phyloP scores from a whole-genome alignment of 805 yeast species.

The Kregervanrija pseudodelftensis region DNA sequence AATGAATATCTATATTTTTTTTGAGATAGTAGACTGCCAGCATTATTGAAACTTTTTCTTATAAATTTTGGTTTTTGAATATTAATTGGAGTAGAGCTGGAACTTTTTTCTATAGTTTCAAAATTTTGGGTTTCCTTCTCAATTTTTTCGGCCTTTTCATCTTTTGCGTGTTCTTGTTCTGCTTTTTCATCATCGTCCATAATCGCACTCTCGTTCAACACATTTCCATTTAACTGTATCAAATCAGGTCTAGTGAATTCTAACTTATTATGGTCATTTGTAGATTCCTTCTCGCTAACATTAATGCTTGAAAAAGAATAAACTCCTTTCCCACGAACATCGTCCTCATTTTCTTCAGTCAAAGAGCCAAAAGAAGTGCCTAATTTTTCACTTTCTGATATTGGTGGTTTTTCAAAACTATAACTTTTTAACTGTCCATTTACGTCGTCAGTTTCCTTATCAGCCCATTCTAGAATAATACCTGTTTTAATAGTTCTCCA shows the following conservation, averaged over 20 bases:
- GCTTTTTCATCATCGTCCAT: constrained; percentile 18
- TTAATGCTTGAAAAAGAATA: not conserved
- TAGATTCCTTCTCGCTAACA: not conserved
- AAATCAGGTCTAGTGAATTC: not conserved
- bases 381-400: constrained; percentile 14
- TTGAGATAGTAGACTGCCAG: not conserved
- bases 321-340: not conserved
- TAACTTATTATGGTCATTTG: not conserved
- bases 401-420: constrained; percentile 7
- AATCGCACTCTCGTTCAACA: constrained; percentile 19
- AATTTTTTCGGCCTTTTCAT: not conserved
- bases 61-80: constrained; percentile 4
- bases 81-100: constrained; percentile 14
- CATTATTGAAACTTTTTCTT: not conserved
- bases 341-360: constrained; percentile 7
- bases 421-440: constrained; percentile 13
- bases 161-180: not conserved
- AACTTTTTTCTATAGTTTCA: not conserved
- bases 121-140: not conserved
- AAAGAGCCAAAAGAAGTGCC: constrained; percentile 20
- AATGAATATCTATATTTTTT: constrained; percentile 23
- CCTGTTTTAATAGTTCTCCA: constrained; percentile 55
- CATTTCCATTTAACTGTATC: constrained; percentile 2
- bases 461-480: constrained; percentile 28
- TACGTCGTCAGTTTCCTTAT: constrained; percentile 4